Percentiles rank a stretch among this genome's conserved stretches.
Conservation (phyloP, 2,329 filamentous ascomycete species). For the Nigrospora osmanthi region DNA sequence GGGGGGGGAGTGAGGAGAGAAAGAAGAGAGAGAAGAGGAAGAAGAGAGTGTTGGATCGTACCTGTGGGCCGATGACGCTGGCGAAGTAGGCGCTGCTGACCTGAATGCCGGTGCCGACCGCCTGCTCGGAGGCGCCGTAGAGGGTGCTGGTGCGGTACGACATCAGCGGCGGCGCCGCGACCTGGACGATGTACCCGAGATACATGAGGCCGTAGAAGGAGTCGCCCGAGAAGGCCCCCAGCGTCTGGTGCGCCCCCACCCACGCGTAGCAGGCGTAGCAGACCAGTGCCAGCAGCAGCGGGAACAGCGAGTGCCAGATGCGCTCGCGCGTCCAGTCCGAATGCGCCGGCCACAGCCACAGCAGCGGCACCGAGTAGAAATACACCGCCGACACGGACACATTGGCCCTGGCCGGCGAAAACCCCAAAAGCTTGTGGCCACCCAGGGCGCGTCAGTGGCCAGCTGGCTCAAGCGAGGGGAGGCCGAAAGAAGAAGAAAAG, state of each 20-base stretch:
- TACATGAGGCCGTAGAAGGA: background rate
- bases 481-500: background rate
- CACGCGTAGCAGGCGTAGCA: background rate
- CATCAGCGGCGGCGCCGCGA: background rate
- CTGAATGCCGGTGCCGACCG: background rate
- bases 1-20: background rate
- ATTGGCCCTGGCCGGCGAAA: background rate
- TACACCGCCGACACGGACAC: background rate
- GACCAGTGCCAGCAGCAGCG: background rate
- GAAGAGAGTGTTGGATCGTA: background rate
- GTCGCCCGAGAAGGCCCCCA: background rate
- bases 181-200: background rate
- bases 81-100: background rate
- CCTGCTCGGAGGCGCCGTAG: background rate
- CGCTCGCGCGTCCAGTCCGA: slow-evolving; percentile 1
- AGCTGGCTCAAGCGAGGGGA: no score
- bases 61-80: background rate
- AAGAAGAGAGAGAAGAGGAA: background rate
- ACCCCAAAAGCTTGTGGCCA: background rate
- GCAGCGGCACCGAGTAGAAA: background rate
- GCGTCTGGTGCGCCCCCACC: background rate
- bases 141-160: background rate
- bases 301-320: background rate
- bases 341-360: background rate
- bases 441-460: background rate